Percentiles rank a stretch among this genome's conserved stretches.
These are phyloP conservation scores for Pirum gemmata DNA, from an alignment of 78 protist genomes.

Conservation along the genomic window DNA sequence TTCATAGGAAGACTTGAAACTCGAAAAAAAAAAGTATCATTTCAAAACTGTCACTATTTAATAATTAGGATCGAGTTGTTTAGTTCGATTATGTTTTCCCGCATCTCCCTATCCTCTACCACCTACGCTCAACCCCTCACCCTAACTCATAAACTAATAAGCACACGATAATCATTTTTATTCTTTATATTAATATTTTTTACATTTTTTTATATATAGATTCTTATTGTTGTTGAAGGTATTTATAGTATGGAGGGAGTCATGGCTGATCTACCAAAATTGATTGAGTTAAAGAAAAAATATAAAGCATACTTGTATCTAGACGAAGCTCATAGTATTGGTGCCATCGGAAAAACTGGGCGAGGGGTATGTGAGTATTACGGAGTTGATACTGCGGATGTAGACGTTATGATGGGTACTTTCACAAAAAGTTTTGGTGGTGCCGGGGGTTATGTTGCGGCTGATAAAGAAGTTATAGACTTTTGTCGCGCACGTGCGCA, in stretches of 20 bases:
- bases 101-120: no score
- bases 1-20: no score
- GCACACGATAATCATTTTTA: not conserved
- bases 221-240: conserved; percentile 90
- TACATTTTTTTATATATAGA: conserved; percentile 44
- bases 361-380: conserved; percentile 69
- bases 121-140: no score
- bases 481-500: not conserved
- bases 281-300: conserved; percentile 81
- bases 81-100: no score
- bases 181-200: not conserved
- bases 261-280: conserved; percentile 62
- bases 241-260: conserved; percentile 96
- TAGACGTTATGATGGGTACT: conserved; percentile 98
- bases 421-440: conserved; percentile 95
- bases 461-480: not conserved
- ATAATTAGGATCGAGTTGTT: no score
- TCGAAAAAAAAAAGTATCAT: no score
- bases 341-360: conserved; percentile 90
- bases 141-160: no score
- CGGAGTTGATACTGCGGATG: conserved; percentile 63
- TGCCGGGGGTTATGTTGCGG: conserved; percentile 92
- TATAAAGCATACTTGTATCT: conserved; percentile 83
- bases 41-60: no score
- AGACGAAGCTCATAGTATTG: conserved; percentile 99